phyloP scores from a whole-genome alignment of 148 eudicot species.

The Rhododendron simsii region DNA sequence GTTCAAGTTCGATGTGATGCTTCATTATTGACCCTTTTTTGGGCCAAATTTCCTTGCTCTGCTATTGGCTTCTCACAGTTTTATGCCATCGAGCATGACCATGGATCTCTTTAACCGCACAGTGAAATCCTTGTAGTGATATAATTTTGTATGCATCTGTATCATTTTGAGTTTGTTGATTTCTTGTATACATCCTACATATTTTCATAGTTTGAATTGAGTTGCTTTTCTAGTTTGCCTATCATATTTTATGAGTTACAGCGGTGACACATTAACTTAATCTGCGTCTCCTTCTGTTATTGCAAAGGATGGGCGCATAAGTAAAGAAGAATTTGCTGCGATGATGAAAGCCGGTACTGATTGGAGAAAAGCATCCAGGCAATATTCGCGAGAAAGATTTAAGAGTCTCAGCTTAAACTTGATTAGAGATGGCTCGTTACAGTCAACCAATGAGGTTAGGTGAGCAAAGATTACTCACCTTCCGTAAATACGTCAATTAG shows the following conservation, averaged over 20 bases:
- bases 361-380: conserved; percentile 1
- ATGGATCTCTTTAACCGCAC: neutral
- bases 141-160: neutral
- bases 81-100: too few species aligned
- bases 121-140: neutral
- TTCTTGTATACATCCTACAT: neutral
- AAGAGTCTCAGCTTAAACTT: neutral
- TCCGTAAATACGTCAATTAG: too few species aligned
- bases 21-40: neutral
- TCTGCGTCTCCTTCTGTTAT: neutral
- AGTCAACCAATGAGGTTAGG: neutral
- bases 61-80: too few species aligned
- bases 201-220: neutral
- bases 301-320: conserved; percentile 57
- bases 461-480: neutral
- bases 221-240: neutral
- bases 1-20: neutral
- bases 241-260: neutral
- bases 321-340: conserved; percentile 62
- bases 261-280: neutral
- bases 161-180: neutral
- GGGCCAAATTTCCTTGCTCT: too few species aligned
- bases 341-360: neutral
- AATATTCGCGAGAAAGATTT: neutral
- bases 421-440: neutral